Evolutionary conservation across 805 yeast genomes (phyloP).

Genomic region (Saccharomycopsis schoenii): DNA sequence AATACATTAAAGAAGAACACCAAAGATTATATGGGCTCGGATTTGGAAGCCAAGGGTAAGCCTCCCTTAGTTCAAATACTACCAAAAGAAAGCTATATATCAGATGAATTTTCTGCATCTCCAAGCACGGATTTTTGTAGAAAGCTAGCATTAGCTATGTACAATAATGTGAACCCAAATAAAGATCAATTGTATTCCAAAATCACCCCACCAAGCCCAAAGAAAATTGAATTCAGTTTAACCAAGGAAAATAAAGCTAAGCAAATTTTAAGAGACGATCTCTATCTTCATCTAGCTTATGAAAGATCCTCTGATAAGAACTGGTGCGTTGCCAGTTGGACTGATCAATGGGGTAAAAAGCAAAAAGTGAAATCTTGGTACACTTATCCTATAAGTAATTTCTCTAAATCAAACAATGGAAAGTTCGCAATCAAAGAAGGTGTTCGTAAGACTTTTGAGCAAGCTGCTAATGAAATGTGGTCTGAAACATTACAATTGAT

Average conservation of each 20-base stretch:
- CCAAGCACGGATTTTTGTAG: constrained; percentile 26
- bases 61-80: not conserved
- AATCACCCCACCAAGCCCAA: constrained; percentile 34
- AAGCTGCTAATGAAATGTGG: constrained; percentile 61
- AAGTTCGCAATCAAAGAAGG: constrained; percentile 9
- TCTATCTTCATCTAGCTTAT: constrained; percentile 77
- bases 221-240: constrained; percentile 34
- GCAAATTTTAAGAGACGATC: constrained; percentile 48
- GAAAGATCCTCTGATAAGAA: constrained; percentile 69
- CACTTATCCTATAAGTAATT: constrained; percentile 25
- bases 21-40: not conserved
- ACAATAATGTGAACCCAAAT: constrained; percentile 42
- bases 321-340: constrained; percentile 86
- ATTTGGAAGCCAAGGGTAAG: not conserved
- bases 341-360: constrained; percentile 69
- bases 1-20: not conserved
- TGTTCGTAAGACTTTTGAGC: constrained; percentile 31
- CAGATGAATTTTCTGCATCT: constrained; percentile 1
- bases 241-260: constrained; percentile 29
- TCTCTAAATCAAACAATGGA: constrained; percentile 16
- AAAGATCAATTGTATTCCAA: constrained; percentile 27
- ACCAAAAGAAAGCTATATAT: not conserved
- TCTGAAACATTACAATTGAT: constrained; percentile 40
- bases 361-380: constrained; percentile 60
- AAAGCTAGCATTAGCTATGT: constrained; percentile 42